Evolutionary conservation across 2,329 filamentous ascomycete genomes (phyloP), one percentile per base, ranked within the genome.

Genomic region (Cladophialophora carrionii): DNA sequence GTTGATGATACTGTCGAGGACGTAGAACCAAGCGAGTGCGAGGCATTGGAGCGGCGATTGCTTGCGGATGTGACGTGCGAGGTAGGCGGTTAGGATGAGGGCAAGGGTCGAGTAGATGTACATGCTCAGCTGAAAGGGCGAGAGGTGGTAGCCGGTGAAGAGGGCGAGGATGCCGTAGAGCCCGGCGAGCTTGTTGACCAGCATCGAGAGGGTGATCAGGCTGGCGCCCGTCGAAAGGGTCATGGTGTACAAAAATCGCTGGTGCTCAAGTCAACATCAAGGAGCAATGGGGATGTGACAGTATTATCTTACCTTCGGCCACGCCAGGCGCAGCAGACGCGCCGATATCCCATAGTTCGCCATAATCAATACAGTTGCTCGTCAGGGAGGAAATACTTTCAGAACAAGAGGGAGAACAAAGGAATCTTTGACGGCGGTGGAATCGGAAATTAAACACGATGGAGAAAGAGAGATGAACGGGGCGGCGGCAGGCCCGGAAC

Each of bases 111-210:
- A 95, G 83, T 96, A 96, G 56, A 96, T 84, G 82, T 96, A 97
- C 84, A 96, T 95, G 64, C 90, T 90, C 63, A 96, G 84, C 78
- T 97, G 94, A 26, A 95, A 84, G 32, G 88, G 83, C 61, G 91
- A 93, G 68, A 96, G 87, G 71, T 89, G 83, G 78, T 91, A 92
- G 75, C 94, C 94, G 26, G 93, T 96, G 70, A 96, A 82, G 71
- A 96, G 85, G 65, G 93, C 92, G 71, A 97, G 88, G 51, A 97
- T 84, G 70, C 93, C 93, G 78, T 96, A 97, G 71, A 96, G 83
- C 64, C 92, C 93, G 57, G 91, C 94, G 71, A 93, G 86, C 78
- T 96, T 96, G 84, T 97, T 97, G 80, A 97, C 88, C 62, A 96
- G 84, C 69, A 96, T 86, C 10, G 90, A 88, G 67, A 95, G 83